phyloP scores from a whole-genome alignment of 345 rosid genomes.

The Gossypium mustelinum region DNA sequence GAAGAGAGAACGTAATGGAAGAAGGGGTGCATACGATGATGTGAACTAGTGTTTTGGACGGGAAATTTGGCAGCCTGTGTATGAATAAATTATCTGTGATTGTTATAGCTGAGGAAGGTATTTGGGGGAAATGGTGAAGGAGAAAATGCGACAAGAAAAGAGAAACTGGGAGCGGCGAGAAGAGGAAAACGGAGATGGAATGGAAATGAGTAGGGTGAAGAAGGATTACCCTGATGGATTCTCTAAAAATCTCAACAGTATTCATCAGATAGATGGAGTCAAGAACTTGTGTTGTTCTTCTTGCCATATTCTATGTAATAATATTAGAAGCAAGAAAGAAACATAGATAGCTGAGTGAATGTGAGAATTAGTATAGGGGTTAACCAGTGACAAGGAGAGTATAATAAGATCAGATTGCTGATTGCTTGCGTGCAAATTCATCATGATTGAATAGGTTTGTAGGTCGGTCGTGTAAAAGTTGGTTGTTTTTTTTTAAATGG shows the following conservation, averaged over 20 bases:
- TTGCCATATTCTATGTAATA: slow-evolving; percentile 11
- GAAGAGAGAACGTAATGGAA: slow-evolving; percentile 24
- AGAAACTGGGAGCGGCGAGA: slow-evolving; percentile 31
- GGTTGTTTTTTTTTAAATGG: background rate
- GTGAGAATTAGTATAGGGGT: background rate
- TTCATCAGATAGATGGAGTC: slow-evolving; percentile 21
- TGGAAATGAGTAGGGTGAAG: slow-evolving; percentile 29
- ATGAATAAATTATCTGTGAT: slow-evolving; percentile 16
- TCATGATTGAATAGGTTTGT: slow-evolving; percentile 1
- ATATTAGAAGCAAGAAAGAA: background rate
- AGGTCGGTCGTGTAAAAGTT: background rate
- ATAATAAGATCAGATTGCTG: background rate
- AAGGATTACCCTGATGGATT: slow-evolving; percentile 33
- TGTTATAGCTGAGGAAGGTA: slow-evolving; percentile 12
- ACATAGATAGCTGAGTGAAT: slow-evolving; percentile 7
- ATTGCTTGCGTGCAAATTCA: background rate
- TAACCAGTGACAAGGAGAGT: background rate
- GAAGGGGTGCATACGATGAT: slow-evolving; percentile 30
- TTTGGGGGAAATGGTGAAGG: slow-evolving; percentile 17
- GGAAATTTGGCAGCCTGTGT: slow-evolving; percentile 7
- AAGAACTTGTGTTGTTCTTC: slow-evolving; percentile 20
- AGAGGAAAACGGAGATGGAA: slow-evolving; percentile 28
- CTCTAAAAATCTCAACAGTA: slow-evolving; percentile 23
- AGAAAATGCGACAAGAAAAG: slow-evolving; percentile 31
- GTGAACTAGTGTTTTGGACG: slow-evolving; percentile 22